Evolutionary conservation across 805 yeast genomes (phyloP).

Genomic region (Barnettozyma populi): DNA sequence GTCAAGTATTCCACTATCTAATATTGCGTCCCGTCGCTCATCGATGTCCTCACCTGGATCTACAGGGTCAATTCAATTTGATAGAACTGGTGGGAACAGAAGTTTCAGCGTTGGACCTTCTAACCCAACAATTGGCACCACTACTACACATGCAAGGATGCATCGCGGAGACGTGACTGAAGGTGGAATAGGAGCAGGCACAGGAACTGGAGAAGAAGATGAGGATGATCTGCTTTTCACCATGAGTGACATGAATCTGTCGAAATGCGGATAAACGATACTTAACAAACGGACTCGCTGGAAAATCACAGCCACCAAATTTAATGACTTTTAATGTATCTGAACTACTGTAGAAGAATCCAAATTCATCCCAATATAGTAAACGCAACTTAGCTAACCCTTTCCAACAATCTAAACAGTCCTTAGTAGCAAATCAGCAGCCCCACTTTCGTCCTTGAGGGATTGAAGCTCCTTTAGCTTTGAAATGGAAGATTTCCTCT

Average conservation of each 20-base stretch:
- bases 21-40: background rate
- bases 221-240: constrained; percentile 65
- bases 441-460: constrained; percentile 1
- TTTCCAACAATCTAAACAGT: background rate
- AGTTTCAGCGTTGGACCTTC: constrained; percentile 26
- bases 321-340: background rate
- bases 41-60: constrained; percentile 18
- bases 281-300: too few species aligned
- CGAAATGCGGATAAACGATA: constrained; percentile 10
- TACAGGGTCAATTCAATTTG: constrained; percentile 16
- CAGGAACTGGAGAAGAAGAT: constrained; percentile 37
- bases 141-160: constrained; percentile 27
- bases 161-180: constrained; percentile 14
- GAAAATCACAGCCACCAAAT: too few species aligned
- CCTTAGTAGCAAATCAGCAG: background rate
- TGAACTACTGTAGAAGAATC: background rate
- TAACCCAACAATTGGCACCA: constrained; percentile 27
- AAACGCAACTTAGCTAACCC: background rate
- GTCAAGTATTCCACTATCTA: constrained; percentile 9
- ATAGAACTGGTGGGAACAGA: constrained; percentile 4
- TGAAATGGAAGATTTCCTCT: constrained; percentile 8
- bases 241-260: constrained; percentile 67
- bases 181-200: constrained; percentile 2
- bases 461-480: constrained; percentile 6
- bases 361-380: too few species aligned